phyloP scores from a whole-genome alignment of 2,329 filamentous ascomycete genomes.

The Aspergillus terreus region DNA sequence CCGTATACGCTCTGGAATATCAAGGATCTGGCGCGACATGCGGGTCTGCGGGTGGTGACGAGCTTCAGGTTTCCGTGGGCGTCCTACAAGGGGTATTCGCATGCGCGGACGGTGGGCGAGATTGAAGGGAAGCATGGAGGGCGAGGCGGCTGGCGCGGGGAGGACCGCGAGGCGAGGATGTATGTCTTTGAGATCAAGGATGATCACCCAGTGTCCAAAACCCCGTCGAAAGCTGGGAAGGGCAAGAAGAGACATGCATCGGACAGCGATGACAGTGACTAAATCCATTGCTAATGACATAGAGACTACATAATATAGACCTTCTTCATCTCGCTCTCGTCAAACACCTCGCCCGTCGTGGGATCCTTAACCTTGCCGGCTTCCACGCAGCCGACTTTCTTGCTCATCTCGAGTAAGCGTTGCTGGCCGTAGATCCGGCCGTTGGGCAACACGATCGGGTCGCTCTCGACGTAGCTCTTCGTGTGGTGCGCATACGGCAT shows the following conservation, averaged over 20 bases:
- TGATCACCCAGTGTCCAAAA: constrained; percentile 21
- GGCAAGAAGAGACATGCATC: constrained; percentile 30
- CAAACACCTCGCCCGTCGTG: constrained; percentile 67
- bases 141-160: constrained; percentile 45
- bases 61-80: constrained; percentile 48
- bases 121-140: constrained; percentile 38
- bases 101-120: constrained; percentile 45
- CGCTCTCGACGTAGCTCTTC: constrained; percentile 86
- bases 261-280: constrained; percentile 32
- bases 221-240: constrained; percentile 24
- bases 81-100: constrained; percentile 46
- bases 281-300: not conserved
- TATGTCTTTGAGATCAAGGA: constrained; percentile 44
- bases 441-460: constrained; percentile 83
- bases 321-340: constrained; percentile 66
- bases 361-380: constrained; percentile 71
- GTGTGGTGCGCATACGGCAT: constrained; percentile 95
- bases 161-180: constrained; percentile 45
- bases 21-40: constrained; percentile 75
- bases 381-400: constrained; percentile 67
- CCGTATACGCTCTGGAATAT: constrained; percentile 97
- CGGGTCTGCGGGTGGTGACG: constrained; percentile 43
- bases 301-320: constrained; percentile 73
- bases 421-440: constrained; percentile 77
- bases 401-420: constrained; percentile 69